phyloP scores from a whole-genome alignment of 2,329 filamentous ascomycete genomes.

The Alternaria viburni region DNA sequence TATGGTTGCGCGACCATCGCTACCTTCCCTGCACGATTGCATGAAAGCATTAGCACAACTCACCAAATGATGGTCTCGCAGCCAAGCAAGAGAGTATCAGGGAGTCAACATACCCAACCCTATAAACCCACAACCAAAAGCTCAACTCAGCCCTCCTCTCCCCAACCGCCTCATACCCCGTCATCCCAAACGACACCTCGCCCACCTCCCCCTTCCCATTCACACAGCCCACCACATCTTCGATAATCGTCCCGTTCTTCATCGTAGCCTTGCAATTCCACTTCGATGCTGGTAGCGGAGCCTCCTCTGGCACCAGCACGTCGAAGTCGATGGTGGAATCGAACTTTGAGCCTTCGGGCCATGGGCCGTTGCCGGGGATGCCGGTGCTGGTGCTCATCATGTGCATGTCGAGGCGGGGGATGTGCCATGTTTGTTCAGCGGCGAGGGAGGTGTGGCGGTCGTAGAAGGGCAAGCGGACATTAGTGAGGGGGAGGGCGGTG shows the following conservation, averaged over 20 bases:
- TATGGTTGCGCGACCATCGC: not conserved
- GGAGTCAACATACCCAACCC: slow-evolving; percentile 1
- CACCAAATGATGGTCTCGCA: too few species aligned
- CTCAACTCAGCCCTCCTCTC: slow-evolving; percentile 11
- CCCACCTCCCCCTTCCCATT: not conserved
- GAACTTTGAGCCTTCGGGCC: slow-evolving; percentile 28
- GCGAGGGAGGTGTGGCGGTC: not conserved
- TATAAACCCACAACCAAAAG: slow-evolving; percentile 10
- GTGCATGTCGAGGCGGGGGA: slow-evolving; percentile 32
- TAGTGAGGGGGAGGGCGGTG: not conserved
- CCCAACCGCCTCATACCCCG: not conserved
- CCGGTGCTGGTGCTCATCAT: slow-evolving; percentile 35
- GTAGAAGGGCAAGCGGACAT: not conserved
- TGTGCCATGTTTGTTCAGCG: slow-evolving; percentile 21
- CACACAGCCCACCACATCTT: not conserved
- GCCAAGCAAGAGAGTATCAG: too few species aligned
- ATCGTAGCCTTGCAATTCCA: slow-evolving; percentile 18
- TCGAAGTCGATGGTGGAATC: slow-evolving; percentile 32
- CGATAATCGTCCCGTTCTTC: slow-evolving; percentile 19
- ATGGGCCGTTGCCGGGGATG: slow-evolving; percentile 22
- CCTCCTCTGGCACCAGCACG: slow-evolving; percentile 14
- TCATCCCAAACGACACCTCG: slow-evolving; percentile 7
- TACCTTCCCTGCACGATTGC: not conserved
- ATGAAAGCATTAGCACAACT: not conserved
- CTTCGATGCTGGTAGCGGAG: not conserved